Conservation (phyloP, 2,329 filamentous ascomycete species). For the Penicillium vulpinum region DNA sequence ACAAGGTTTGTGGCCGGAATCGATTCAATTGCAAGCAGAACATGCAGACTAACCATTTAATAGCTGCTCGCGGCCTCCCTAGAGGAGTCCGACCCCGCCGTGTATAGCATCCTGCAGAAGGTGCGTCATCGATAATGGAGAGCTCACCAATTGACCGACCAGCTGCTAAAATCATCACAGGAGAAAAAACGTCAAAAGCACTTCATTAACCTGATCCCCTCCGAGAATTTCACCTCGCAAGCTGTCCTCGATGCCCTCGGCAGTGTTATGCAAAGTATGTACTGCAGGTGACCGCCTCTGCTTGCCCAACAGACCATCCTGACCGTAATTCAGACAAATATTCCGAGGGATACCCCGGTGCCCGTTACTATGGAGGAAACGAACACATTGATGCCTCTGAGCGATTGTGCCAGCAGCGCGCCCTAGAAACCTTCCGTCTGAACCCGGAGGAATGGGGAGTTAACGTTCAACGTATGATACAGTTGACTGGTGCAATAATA, state of each 20-base stretch:
- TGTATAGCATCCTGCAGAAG: conserved; percentile 89
- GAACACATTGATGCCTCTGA: conserved; percentile 93
- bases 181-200: conserved; percentile 96
- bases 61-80: conserved; percentile 79
- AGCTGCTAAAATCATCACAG: conserved; percentile 49
- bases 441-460: conserved; percentile 90
- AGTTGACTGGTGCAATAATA: conserved; percentile 6
- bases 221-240: conserved; percentile 93
- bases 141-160: conserved; percentile 6
- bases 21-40: conserved; percentile 9
- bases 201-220: conserved; percentile 96
- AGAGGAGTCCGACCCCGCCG: conserved; percentile 78
- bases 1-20: conserved; percentile 34
- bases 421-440: conserved; percentile 81
- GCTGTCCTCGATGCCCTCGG: conserved; percentile 88
- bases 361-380: conserved; percentile 94
- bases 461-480: conserved; percentile 77
- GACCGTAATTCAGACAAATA: conserved; percentile 73
- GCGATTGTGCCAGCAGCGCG: conserved; percentile 83
- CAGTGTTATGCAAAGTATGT: conserved; percentile 87
- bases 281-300: conserved; percentile 30
- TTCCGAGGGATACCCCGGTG: conserved; percentile 95
- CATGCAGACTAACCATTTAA: conserved; percentile 1
- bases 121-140: conserved; percentile 50
- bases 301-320: conserved; percentile 9